Evolutionary conservation across 2,329 filamentous ascomycete genomes (phyloP).

Genomic region (Arthroderma uncinatum): DNA sequence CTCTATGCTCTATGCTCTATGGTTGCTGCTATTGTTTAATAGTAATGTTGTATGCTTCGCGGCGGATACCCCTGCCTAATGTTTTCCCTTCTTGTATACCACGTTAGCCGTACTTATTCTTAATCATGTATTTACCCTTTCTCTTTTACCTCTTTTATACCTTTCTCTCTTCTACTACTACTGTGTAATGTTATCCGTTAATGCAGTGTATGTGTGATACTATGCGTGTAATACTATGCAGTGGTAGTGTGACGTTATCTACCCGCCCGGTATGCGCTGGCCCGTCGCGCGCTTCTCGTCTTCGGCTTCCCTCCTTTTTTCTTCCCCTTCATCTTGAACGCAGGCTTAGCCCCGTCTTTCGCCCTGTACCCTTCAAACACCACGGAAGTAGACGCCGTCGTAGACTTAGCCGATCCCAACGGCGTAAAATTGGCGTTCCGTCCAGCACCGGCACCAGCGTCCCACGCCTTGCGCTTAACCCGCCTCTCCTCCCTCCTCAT

Average conservation of each 20-base stretch:
- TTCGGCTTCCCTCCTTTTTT: conserved; percentile 29
- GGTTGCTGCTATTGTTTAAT: neutral
- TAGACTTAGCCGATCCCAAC: neutral
- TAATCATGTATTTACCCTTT: neutral
- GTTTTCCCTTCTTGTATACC: neutral
- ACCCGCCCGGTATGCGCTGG: conserved; percentile 33
- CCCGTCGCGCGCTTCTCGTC: conserved; percentile 33
- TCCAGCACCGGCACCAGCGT: neutral
- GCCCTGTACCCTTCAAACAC: conserved; percentile 39
- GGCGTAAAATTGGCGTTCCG: neutral
- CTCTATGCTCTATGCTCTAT: neutral
- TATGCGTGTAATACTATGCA: no score
- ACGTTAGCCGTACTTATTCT: neutral
- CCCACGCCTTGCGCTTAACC: neutral
- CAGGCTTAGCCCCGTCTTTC: conserved; percentile 21
- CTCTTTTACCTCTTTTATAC: neutral
- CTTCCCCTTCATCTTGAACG: conserved; percentile 29
- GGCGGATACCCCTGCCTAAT: neutral
- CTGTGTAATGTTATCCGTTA: no score
- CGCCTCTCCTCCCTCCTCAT: neutral
- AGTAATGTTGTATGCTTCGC: no score
- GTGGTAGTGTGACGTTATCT: conserved; percentile 17
- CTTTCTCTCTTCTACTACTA: neutral
- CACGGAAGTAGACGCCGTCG: conserved; percentile 18
- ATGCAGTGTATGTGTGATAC: no score